Conservation (phyloP, 495 filamentous ascomycete genomes). For the Chaetomium cochliodes region DNA sequence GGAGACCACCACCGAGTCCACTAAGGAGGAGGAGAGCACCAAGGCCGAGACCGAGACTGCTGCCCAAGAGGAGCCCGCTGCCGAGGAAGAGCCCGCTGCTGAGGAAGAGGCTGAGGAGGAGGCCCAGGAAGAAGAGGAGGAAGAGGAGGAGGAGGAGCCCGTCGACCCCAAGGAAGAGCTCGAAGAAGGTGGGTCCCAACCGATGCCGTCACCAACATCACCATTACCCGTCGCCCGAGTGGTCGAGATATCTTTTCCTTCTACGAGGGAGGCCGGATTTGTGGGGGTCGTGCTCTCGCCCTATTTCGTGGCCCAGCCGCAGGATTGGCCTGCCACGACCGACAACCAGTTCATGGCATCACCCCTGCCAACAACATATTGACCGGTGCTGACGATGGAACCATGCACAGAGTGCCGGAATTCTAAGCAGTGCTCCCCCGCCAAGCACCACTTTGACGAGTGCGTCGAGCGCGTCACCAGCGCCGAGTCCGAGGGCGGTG, state of each 20-base stretch:
- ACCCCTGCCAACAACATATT: not conserved
- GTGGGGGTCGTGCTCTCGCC: conserved; percentile 8
- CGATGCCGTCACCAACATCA: conserved; percentile 3
- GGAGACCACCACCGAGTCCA: conserved; percentile 36
- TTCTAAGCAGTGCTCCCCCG: conserved; percentile 76
- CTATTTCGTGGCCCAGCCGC: not conserved
- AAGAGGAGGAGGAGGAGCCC: conserved; percentile 80
- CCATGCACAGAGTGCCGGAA: conserved; percentile 72
- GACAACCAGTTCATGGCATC: conserved; percentile 8
- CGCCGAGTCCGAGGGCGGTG: conserved; percentile 59
- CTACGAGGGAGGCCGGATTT: conserved; percentile 4
- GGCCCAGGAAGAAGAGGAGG: conserved; percentile 58
- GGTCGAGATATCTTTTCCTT: not conserved
- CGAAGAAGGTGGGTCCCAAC: conserved; percentile 74
- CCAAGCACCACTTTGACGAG: conserved; percentile 97
- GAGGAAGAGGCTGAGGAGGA: conserved; percentile 51
- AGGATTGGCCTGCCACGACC: not conserved
- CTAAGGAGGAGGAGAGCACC: conserved; percentile 50
- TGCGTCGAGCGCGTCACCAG: conserved; percentile 89
- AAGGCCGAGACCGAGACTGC: conserved; percentile 49
- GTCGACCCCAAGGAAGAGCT: conserved; percentile 84
- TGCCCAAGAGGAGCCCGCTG: conserved; percentile 43
- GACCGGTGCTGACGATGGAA: conserved; percentile 30
- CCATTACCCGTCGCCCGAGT: not conserved
- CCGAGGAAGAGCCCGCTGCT: conserved; percentile 45